Conservation (phyloP, 192 early-diverging fungal species). For the Phycomyces blakesleeanus region DNA sequence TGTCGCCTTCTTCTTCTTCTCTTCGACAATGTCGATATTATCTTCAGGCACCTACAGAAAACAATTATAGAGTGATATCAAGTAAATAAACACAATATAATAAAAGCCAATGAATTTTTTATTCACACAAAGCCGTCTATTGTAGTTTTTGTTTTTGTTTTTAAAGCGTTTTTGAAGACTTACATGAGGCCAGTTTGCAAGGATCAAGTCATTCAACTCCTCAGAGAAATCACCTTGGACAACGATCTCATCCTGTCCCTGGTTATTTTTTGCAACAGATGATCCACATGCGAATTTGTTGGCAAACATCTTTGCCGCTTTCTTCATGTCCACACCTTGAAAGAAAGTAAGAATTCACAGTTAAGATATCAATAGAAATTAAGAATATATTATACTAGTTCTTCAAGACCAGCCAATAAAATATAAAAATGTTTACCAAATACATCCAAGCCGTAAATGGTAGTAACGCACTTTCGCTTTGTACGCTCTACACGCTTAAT, state of each 20-base stretch:
- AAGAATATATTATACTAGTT: too few relatives aligned
- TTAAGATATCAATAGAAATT: too few relatives aligned
- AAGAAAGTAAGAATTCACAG: too few relatives aligned
- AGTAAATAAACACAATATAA: too few relatives aligned
- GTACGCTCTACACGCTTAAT: slow-evolving; percentile 90
- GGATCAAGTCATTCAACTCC: slow-evolving; percentile 83
- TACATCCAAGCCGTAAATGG: slow-evolving; percentile 77
- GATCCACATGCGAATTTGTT: slow-evolving; percentile 94
- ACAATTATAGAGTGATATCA: slow-evolving; percentile 7
- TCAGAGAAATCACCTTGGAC: slow-evolving; percentile 94
- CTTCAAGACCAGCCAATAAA: too few relatives aligned
- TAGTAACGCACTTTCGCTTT: slow-evolving; percentile 90
- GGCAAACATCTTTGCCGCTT: slow-evolving; percentile 94
- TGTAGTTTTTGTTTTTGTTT: too few relatives aligned
- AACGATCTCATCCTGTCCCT: slow-evolving; percentile 92
- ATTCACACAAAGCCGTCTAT: too few relatives aligned
- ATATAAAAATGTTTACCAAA: slow-evolving; percentile 73
- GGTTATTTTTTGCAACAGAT: slow-evolving; percentile 89
- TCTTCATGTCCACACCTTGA: slow-evolving; percentile 95
- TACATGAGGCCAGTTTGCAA: slow-evolving; percentile 69
- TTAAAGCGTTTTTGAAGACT: slow-evolving; percentile 17
- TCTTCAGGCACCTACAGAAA: slow-evolving; percentile 57
- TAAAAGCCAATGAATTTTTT: too few relatives aligned
- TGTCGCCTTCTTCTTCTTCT: slow-evolving; percentile 62
- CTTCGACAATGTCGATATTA: slow-evolving; percentile 72